Evolutionary conservation across 495 filamentous ascomycete species (phyloP).

Genomic region (Filosporella fistucella): DNA sequence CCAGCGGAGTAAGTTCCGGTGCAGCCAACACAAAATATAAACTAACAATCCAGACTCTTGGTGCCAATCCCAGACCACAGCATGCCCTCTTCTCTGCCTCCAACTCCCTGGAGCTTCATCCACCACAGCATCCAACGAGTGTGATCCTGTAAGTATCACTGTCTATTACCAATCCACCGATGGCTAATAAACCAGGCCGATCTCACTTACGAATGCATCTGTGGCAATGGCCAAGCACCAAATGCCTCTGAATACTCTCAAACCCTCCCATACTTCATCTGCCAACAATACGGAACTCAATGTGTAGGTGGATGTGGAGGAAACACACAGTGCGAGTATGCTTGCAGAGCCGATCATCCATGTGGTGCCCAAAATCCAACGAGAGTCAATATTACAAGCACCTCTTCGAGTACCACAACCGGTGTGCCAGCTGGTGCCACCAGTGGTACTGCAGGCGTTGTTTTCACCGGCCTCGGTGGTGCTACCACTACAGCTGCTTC

Average conservation of each 20-base stretch:
- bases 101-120: slow-evolving; percentile 53
- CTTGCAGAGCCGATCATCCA: slow-evolving; percentile 67
- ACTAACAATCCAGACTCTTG: slow-evolving; percentile 33
- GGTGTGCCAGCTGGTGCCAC: slow-evolving; percentile 30
- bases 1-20: slow-evolving; percentile 38
- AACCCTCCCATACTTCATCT: slow-evolving; percentile 83
- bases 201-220: slow-evolving; percentile 70
- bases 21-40: neutral
- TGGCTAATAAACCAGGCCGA: slow-evolving; percentile 42
- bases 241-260: slow-evolving; percentile 80
- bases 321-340: slow-evolving; percentile 53
- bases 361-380: slow-evolving; percentile 75
- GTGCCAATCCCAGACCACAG: slow-evolving; percentile 62
- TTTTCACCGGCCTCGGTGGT: slow-evolving; percentile 49
- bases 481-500: slow-evolving; percentile 26
- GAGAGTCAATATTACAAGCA: slow-evolving; percentile 52
- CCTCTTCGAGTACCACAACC: slow-evolving; percentile 38
- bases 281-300: slow-evolving; percentile 65
- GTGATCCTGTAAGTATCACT: slow-evolving; percentile 59
- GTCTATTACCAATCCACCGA: slow-evolving; percentile 8
- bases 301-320: slow-evolving; percentile 60
- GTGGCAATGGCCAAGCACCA: slow-evolving; percentile 64
- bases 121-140: slow-evolving; percentile 54
- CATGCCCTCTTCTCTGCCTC: slow-evolving; percentile 76
- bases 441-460: slow-evolving; percentile 27